A percentile compares a stretch with the other conserved stretches of the same genome.
These are phyloP conservation scores for Rhynchosporium graminicola DNA, from an alignment of 2,329 filamentous ascomycete species.

Conservation along the genomic window DNA sequence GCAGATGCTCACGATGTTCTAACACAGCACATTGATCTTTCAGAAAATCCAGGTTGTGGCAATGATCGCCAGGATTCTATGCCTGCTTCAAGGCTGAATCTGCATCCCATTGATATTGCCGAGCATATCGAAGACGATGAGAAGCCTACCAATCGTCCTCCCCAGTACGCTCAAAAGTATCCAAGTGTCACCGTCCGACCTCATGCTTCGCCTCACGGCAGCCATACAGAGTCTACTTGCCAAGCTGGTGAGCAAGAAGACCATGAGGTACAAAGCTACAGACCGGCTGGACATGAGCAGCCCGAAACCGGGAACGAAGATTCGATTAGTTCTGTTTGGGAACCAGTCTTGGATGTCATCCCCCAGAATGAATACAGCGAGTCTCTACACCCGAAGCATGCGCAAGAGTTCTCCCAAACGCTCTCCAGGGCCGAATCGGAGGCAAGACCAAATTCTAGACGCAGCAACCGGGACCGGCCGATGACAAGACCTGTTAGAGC, in stretches of 20 bases:
- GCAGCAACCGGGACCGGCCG: constrained; percentile 16
- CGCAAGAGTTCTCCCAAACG: background rate
- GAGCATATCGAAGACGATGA: background rate
- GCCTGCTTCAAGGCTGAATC: background rate
- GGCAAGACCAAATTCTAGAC: constrained; percentile 18
- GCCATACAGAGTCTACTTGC: background rate
- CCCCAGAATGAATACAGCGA: background rate
- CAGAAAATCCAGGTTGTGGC: too few relatives aligned
- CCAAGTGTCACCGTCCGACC: background rate
- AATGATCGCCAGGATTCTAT: background rate
- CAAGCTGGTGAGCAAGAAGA: background rate
- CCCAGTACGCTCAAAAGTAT: background rate
- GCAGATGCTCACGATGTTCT: background rate
- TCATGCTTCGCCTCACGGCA: background rate
- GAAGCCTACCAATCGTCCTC: background rate
- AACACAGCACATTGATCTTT: background rate
- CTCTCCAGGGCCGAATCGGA: background rate
- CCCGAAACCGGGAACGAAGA: background rate
- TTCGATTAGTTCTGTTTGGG: background rate
- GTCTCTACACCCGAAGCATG: background rate
- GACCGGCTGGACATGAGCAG: background rate
- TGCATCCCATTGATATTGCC: background rate
- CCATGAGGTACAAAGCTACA: background rate
- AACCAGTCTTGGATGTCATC: background rate
- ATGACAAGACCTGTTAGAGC: background rate